Evolutionary conservation across 768 basidiomycete species (phyloP), one percentile per base, ranked within the genome.

Genomic region (Kwoniella europaea): DNA sequence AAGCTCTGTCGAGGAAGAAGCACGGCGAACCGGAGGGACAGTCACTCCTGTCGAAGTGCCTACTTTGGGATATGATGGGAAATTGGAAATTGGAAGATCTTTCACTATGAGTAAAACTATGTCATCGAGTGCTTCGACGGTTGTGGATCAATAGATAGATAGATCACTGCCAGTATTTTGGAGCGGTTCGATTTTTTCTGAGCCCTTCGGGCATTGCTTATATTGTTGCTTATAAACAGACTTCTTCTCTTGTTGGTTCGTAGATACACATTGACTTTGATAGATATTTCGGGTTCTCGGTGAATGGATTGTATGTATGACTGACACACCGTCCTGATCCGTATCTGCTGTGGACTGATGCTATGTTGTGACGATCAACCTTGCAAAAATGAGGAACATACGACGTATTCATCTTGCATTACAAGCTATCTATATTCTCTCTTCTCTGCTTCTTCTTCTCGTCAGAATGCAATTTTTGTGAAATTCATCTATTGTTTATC

Each of bases 401-500:
- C 35, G 7, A 35, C 4, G 4, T 35, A 35, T 35, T 35, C 5
- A 4, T 35, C 35, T 1, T 35, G 35, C 35, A 35, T 35, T 35
- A 35, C 35, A 35, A 35, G 35, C 35, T 35, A 35, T 35, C 35
- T 35, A 35, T 35, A 35, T 35, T 35, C 1, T 35, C 35, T 35
- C 7, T 35, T 9, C 35, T 6, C 35, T 35, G 35, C 35, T 35
- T 35, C 35, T 35, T 35, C 35, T 35, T 35, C 35, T 35, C 7
- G 35, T 35, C 35, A 35, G 35, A 35, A 9, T 35, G 35, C 5
- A 35, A 12, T n/a, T 50, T 50, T 4, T 50, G 15, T 15, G 12
- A 6, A 18, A 50, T 15, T 18, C 10, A 50, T 4, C 52, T 54
- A 67, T 55, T 73, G 68, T 60, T 73, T 73, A 58, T 73, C 72